These are phyloP conservation scores for Globisporangium nagaii DNA, from an alignment of 352 stramenopile genomes.

Conservation along the genomic window DNA sequence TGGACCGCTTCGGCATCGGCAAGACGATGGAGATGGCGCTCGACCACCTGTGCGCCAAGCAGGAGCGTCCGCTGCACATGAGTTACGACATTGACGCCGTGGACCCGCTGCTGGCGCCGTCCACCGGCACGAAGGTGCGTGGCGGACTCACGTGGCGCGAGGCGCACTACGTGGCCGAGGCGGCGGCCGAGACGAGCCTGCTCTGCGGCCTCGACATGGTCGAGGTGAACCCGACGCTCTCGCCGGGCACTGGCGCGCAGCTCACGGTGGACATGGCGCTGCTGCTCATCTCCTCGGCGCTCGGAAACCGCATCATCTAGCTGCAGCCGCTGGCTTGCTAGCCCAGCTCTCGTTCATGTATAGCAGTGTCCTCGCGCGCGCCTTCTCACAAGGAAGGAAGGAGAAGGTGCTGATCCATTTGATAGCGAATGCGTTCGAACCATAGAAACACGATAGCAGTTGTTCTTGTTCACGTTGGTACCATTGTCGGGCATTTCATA, in stretches of 20 bases:
- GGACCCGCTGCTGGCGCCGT: conserved; percentile 92
- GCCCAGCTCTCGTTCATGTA: background rate
- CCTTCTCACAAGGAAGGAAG: background rate
- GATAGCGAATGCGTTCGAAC: background rate
- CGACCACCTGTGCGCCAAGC: conserved; percentile 88
- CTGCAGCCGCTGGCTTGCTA: background rate
- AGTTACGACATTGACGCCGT: conserved; percentile 98
- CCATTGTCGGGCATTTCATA: no score
- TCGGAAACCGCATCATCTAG: conserved; percentile 92
- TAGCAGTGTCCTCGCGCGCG: background rate
- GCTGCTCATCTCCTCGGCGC: conserved; percentile 89
- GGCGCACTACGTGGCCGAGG: conserved; percentile 95
- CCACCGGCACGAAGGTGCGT: conserved; percentile 93
- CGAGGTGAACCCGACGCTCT: conserved; percentile 93
- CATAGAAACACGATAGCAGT: conserved; percentile 1
- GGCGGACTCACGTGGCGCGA: conserved; percentile 95
- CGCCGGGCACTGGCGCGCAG: conserved; percentile 78
- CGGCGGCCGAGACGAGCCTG: conserved; percentile 87
- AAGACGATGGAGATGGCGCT: conserved; percentile 95
- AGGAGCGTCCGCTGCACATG: conserved; percentile 92
- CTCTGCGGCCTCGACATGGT: conserved; percentile 92
- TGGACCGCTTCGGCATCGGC: conserved; percentile 95
- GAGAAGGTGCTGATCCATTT: background rate
- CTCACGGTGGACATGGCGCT: conserved; percentile 93
- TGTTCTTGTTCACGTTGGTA: background rate